Evolutionary conservation across 78 protist genomes (phyloP), one percentile per base, ranked within the genome.

Genomic region (Thecamonas trahens): DNA sequence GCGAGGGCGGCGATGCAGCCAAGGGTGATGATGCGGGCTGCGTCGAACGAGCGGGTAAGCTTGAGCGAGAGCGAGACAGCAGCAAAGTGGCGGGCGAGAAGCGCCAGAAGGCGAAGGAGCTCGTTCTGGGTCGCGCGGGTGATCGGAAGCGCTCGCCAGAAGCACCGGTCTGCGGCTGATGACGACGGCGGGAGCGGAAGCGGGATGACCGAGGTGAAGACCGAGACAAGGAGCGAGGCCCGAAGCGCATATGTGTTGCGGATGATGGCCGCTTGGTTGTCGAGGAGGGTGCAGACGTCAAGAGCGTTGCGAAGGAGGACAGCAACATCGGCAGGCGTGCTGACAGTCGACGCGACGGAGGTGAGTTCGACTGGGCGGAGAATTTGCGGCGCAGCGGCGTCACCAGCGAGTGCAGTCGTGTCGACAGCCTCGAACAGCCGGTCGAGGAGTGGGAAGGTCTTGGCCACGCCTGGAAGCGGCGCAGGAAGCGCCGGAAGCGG

Each of bases 1-100:
- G 82, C 67, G 44, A 84, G 65, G n/a, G 84, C 83, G 17, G 59
- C 55, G n/a, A 77, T 39, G 49, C 71, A n/a, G 7, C 66, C 77
- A 0, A 70, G 39, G 22, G 71, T 47, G 32, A 67, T 31, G 53
- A 77, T 42, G 5, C 84, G 74, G 7, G 71, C 74, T 2, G 66
- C 89, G 35, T 84, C 84, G 39, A 55, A 55, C 38, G 28, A 28
- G 22, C 61, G 15, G 13, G 22, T 55, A 29, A 55, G 38, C 13
- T 29, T 7, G 13, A 55, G 22, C 17, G 61, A 55, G 38, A 55
- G 22, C 38, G 61, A 55, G 61, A n/a, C 22, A 55, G 61, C 61
- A 29, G 61, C 61, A 55, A 55, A 55, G 26, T 55, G 61, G 9
- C 22, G 13, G 35, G 61, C 61, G 61, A 55, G 22, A 29, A 28